phyloP scores from a whole-genome alignment of 192 early-diverging fungal genomes.

The Mortierella hygrophila region DNA sequence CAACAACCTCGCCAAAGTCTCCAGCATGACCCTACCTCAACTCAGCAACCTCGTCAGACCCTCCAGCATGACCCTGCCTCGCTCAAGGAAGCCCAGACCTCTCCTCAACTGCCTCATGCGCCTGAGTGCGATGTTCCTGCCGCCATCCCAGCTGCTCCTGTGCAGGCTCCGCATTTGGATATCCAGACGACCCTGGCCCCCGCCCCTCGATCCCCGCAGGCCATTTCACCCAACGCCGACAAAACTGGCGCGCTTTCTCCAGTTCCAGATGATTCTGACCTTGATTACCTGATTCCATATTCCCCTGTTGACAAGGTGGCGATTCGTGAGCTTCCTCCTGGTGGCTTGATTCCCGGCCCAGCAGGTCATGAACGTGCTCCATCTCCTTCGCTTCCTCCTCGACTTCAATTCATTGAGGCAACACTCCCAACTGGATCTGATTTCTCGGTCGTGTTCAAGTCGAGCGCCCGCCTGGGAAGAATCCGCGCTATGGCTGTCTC shows the following conservation, averaged over 20 bases:
- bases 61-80: slow-evolving; percentile 6
- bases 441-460: slow-evolving; percentile 29
- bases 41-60: neutral
- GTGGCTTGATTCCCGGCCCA: neutral
- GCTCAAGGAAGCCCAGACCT: neutral
- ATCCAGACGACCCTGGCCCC: neutral
- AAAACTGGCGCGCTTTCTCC: neutral
- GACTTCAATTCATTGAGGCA: slow-evolving; percentile 20
- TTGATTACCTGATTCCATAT: slow-evolving; percentile 15
- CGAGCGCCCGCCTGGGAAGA: slow-evolving; percentile 26
- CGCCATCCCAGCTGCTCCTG: neutral
- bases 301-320: slow-evolving; percentile 4
- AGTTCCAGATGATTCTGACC: neutral
- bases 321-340: neutral
- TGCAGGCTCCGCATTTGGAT: neutral
- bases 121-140: neutral
- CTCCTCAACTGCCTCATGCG: neutral
- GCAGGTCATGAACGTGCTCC: slow-evolving; percentile 6
- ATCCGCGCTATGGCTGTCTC: slow-evolving; percentile 38
- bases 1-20: neutral
- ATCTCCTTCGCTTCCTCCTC: slow-evolving; percentile 37
- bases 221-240: neutral
- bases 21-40: slow-evolving; percentile 6
- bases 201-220: neutral
- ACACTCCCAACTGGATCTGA: slow-evolving; percentile 21